These are phyloP conservation scores for Myrmaecium sp. DNA, from an alignment of 2,329 filamentous ascomycete genomes.

Conservation along the genomic window DNA sequence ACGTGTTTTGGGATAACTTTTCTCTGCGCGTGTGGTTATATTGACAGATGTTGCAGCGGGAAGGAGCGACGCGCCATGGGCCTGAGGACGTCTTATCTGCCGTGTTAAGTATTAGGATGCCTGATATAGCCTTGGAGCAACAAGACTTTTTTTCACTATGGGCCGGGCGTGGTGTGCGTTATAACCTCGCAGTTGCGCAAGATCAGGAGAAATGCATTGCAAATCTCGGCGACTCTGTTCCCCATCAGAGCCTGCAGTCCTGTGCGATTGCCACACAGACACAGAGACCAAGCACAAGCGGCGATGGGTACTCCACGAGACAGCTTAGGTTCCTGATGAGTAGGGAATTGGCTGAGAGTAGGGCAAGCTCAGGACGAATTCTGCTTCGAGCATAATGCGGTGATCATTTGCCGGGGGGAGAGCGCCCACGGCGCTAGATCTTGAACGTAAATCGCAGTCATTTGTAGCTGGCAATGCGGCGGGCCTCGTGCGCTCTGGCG, in stretches of 20 bases:
- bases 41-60: slow-evolving; percentile 24
- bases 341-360: slow-evolving; percentile 23
- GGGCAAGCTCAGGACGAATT: slow-evolving; percentile 24
- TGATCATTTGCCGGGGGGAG: slow-evolving; percentile 24
- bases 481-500: slow-evolving; percentile 21
- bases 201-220: slow-evolving; percentile 21
- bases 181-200: slow-evolving; percentile 20
- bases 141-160: slow-evolving; percentile 13
- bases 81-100: slow-evolving; percentile 18
- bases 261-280: slow-evolving; percentile 26
- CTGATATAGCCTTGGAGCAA: slow-evolving; percentile 22
- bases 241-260: slow-evolving; percentile 19
- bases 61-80: slow-evolving; percentile 19
- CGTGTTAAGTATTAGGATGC: slow-evolving; percentile 21
- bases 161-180: slow-evolving; percentile 20
- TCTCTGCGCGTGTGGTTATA: slow-evolving; percentile 21
- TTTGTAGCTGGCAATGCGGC: slow-evolving; percentile 19
- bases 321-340: slow-evolving; percentile 25
- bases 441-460: slow-evolving; percentile 18
- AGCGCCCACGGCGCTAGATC: slow-evolving; percentile 20
- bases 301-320: slow-evolving; percentile 23
- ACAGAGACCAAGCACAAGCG: slow-evolving; percentile 22
- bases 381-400: slow-evolving; percentile 28
- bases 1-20: slow-evolving; percentile 25
- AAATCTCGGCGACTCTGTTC: slow-evolving; percentile 19